Base-by-base conservation (phyloP, 306 rosid species). In the Lagenaria siceraria region DNA sequence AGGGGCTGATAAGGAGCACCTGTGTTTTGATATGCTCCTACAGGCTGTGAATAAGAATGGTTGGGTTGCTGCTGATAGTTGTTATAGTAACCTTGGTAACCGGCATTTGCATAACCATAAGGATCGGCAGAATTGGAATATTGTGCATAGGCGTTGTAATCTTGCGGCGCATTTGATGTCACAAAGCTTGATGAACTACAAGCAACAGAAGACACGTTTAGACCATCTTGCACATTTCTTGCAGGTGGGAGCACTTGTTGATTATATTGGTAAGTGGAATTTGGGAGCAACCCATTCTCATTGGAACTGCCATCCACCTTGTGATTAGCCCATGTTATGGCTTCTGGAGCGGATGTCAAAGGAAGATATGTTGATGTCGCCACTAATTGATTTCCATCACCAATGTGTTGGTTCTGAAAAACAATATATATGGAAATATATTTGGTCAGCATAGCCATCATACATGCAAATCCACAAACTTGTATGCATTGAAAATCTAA, bases 1-100 rank as follows among this genome's bases (percentile, higher is more conserved):
- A 89, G 80, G 91, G 98, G 96, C 97, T 92, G 99, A 90, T 92
- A 92, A 96, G 99, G 99, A 96, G 98, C 98, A 90, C 99, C 99
- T 96, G 99, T 89, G 85, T 92, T 96, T 96, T 92, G 98, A 89
- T 92, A 89, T 82, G 99, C 90, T 86, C 97, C 98, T 89, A 92
- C 98, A 35, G 96, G 91, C 86, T 95, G 99, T 79, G 99, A 82
- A 86, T 92, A 92, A 79, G 98, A 77, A 80, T 82, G 89, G 88
- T 84, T 92, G 80, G 98, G 87, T 77, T 96, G 97, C 87, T 89
- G 99, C 85, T 89, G 99, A 78, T 90, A 90, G 90, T 49, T 89
- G 86, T 80, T 89, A 88, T 89, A 90, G 90, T 96, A 92, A 82
- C 91, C 82, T 21, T 87, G 84, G 86, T 87, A 96, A 80, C 92